Evolutionary conservation across 2,329 filamentous ascomycete genomes (phyloP), one percentile per base, ranked within the genome.

Genomic region (Penicillium sp.): DNA sequence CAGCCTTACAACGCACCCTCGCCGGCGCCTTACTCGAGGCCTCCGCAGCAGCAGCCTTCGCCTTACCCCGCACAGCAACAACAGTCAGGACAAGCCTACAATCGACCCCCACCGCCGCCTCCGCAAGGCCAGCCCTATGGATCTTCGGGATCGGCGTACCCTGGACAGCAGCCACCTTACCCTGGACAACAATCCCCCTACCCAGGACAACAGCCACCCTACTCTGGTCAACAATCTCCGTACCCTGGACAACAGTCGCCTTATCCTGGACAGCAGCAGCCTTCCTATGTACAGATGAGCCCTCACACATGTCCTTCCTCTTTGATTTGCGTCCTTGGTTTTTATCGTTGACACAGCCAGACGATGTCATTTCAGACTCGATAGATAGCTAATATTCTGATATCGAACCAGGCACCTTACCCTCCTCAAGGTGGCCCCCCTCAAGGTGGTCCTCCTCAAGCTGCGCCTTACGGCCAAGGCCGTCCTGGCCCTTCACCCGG

Each of bases 41-140:
- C 65, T 40, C 70, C 67, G 35, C 70, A 65, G 35, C 68, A 67
- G 49, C 66, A 69, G 40, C 64, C 69, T 24, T 60, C 70, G 33
- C 69, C 70, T 52, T 70, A 71, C 61, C 63, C 66, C 58, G 64
- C 64, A 52, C 64, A 65, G 43, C 49, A 65, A 31, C 67, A 66
- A 54, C 71, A 41, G 35, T 24, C 40, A 35, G 31, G 31, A 40
- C 50, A 75, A 60, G 70, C 68, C 41, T 82, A 82, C 70, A 72
- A 70, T 54, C 71, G 77, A 58, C 75, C 77, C 19, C 75, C 78
- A 44, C 77, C 73, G 41, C 74, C 78, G 54, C 74, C 76, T 63
- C 76, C 66, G 54, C 75, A 75, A 49, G 66, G 67, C 54, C 73
- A 75, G 60, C 67, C 70, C 58, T 76, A 74, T 63, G 71, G 69